Conservation (phyloP, 2,329 filamentous ascomycete species). For the Karstenula rhodostoma region DNA sequence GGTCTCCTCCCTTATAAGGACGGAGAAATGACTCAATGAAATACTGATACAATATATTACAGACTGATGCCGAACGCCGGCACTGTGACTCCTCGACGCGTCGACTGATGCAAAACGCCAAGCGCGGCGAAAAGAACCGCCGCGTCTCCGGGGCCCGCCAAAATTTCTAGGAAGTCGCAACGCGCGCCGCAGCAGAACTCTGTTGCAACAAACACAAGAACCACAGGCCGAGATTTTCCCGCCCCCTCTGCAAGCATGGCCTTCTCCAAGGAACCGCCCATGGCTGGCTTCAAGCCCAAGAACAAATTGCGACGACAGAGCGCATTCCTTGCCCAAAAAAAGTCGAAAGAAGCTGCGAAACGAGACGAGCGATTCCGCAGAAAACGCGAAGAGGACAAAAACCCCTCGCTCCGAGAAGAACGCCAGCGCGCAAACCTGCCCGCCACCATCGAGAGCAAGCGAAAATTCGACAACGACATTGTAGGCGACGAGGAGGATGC, state of each 20-base stretch:
- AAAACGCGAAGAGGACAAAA: conserved; percentile 84
- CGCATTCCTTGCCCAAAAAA: conserved; percentile 82
- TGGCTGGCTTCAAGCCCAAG: conserved; percentile 63
- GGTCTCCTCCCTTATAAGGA: conserved; percentile 29
- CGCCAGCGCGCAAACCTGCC: conserved; percentile 82
- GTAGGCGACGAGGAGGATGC: conserved; percentile 54
- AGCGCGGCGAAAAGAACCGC: conserved; percentile 26
- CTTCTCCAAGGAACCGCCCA: conserved; percentile 56
- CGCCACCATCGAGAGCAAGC: conserved; percentile 51
- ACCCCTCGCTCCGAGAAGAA: conserved; percentile 77
- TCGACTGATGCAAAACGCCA: conserved; percentile 24
- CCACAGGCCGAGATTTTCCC: background rate
- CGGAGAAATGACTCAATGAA: conserved; percentile 30
- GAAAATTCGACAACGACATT: conserved; percentile 81
- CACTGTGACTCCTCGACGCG: conserved; percentile 20
- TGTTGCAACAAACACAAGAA: background rate
- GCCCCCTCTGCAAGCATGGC: conserved; percentile 52
- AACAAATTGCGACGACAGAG: conserved; percentile 85
- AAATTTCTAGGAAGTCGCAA: conserved; percentile 21
- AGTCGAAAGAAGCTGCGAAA: conserved; percentile 74
- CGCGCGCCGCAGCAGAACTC: background rate
- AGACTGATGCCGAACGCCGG: conserved; percentile 14
- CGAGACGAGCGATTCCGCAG: conserved; percentile 79
- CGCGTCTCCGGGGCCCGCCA: conserved; percentile 17
- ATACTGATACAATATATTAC: conserved; percentile 33